A percentile compares a stretch with the other conserved stretches of the same genome.
Conservation (phyloP, 768 basidiomycete species). For the Boletellus ananas region DNA sequence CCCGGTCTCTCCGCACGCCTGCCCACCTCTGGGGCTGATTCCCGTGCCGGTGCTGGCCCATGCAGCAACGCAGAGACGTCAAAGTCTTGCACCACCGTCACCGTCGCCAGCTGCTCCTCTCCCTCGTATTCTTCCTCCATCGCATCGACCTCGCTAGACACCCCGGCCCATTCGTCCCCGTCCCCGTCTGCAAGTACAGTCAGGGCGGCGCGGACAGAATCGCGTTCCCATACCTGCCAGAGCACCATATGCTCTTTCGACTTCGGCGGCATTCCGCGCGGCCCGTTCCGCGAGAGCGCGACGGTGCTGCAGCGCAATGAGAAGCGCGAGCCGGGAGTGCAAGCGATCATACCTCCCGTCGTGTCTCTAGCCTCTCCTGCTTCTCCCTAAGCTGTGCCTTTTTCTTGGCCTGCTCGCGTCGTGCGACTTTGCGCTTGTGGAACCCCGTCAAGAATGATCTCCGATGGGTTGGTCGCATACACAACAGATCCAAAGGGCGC, state of each 20-base stretch:
- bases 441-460: conserved; percentile 94
- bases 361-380: conserved; percentile 65
- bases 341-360: conserved; percentile 62
- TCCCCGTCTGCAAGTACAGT: conserved; percentile 24
- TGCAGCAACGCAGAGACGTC: conserved; percentile 64
- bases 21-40: conserved; percentile 14
- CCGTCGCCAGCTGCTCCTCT: conserved; percentile 82
- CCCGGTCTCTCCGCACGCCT: conserved; percentile 4
- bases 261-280: conserved; percentile 66
- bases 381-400: conserved; percentile 77
- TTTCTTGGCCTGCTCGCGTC: conserved; percentile 70
- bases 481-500: conserved; percentile 14
- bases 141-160: conserved; percentile 32
- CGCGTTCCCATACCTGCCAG: conserved; percentile 36
- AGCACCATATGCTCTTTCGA: conserved; percentile 71
- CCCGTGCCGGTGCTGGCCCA: conserved; percentile 30
- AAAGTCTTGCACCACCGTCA: conserved; percentile 90
- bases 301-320: conserved; percentile 54
- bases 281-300: conserved; percentile 76
- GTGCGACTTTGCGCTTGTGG: conserved; percentile 85
- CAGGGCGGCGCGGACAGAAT: conserved; percentile 3
- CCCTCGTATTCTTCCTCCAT: conserved; percentile 74
- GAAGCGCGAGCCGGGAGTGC: conserved; percentile 7
- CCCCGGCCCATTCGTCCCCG: conserved; percentile 48
- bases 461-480: conserved; percentile 13